Conservation (phyloP, 73 alveolate genomes). For the Uronychia setigera region DNA sequence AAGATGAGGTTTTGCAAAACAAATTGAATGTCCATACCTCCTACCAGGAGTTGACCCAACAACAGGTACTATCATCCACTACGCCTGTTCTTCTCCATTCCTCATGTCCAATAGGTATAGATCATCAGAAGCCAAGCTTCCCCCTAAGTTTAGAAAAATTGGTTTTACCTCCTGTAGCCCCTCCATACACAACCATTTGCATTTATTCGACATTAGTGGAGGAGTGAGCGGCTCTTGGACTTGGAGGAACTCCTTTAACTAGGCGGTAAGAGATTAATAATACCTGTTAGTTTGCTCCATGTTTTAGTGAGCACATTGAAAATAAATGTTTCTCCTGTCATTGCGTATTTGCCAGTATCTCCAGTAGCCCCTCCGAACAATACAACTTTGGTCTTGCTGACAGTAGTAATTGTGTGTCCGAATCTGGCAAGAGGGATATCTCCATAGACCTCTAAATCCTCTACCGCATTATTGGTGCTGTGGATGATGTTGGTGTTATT, state of each 20-base stretch:
- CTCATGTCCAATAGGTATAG: conserved; percentile 91
- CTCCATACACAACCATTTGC: conserved; percentile 96
- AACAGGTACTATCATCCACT: conserved; percentile 95
- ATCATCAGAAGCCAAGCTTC: conserved; percentile 97
- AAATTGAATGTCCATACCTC: conserved; percentile 94
- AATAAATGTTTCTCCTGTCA: conserved; percentile 94
- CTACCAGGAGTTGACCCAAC: conserved; percentile 97
- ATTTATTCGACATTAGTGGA: conserved; percentile 89
- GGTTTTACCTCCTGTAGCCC: conserved; percentile 96
- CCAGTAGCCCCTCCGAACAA: conserved; percentile 98
- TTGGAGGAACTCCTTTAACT: conserved; percentile 94
- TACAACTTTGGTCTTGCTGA: conserved; percentile 89
- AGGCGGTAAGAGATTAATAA: conserved; percentile 11
- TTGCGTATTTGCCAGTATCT: conserved; percentile 93
- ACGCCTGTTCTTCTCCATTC: conserved; percentile 89
- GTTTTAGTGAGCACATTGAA: conserved; percentile 82
- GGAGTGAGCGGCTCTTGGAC: conserved; percentile 99
- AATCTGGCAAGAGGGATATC: conserved; percentile 87
- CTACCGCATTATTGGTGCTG: conserved; percentile 4
- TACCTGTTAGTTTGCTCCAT: conserved; percentile 79
- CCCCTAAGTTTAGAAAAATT: conserved; percentile 67
- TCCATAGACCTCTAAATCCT: conserved; percentile 7
- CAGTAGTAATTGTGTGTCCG: conserved; percentile 95
- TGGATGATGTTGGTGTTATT: background rate
- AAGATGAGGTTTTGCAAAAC: conserved; percentile 90